Base-by-base conservation (phyloP, 495 filamentous ascomycete species). In the Thermothielavioides terrestris region DNA sequence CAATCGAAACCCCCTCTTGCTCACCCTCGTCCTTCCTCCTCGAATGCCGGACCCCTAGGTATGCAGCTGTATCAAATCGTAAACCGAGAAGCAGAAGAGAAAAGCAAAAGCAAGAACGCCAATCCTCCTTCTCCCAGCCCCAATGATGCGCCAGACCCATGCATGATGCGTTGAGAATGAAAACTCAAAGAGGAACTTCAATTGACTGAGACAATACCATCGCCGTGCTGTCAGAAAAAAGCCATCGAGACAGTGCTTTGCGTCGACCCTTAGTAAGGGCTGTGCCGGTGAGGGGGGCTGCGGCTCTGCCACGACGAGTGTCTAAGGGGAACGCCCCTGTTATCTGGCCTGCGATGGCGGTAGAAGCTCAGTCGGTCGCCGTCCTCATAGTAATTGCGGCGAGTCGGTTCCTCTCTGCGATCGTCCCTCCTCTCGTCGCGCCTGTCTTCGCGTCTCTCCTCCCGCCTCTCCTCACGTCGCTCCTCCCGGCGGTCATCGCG, bases 361-460 rank as follows among this genome's bases (percentile, higher is more conserved):
- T 62, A 52, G 31, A 66, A 66, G 49, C 63, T 65, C 6, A 66
- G 55, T 4, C 64, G 61, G 41, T 66, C 64, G 45, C 54, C 58
- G 26, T 63, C 63, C 6, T 64, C 62, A 35, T 66, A 66, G 31
- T 60, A 64, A 39, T 57, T 61, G 26, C 62, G 59, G 18, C 62
- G 64, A 21, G 54, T 48, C 2, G 55, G 57, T 28, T 64, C 59
- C 31, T 64, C 68, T 34, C 70, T 55, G 18, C 52, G 57, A 17
- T 64, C 59, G 23, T 64, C 68, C 36, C 70, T 54, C 15, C 52
- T 40, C 18, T 67, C 65, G 28, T 71, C 66, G 22, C 59, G 62
- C 20, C 52, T 47, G 7, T 54, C 47, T 22, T 59, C 59, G 18
- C 59, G 56, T 1, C 58, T 45, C 18, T 63, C 55, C 30, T 61